A percentile compares a stretch with the other conserved stretches of the same genome.
phyloP scores from a whole-genome alignment of 2,329 filamentous ascomycete species.

The Myriangium duriaei region DNA sequence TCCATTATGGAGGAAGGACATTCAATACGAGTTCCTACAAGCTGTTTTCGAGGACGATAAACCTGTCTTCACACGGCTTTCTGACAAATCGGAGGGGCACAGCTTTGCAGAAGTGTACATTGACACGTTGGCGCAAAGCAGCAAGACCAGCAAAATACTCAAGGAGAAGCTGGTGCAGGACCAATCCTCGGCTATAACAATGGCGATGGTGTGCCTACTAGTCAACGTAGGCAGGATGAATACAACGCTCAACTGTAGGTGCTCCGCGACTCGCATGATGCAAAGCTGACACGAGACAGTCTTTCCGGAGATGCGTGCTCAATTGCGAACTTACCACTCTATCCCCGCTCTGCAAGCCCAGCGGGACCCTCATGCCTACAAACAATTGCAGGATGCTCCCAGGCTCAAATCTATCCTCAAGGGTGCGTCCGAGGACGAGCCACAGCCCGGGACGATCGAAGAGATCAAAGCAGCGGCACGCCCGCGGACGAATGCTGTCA shows the following conservation, averaged over 20 bases:
- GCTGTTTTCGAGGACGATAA: conserved; percentile 65
- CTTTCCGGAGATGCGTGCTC: conserved; percentile 98
- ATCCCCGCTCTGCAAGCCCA: conserved; percentile 93
- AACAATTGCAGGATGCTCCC: conserved; percentile 92
- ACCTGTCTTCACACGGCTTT: conserved; percentile 80
- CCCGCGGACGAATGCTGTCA: conserved; percentile 90
- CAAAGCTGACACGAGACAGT: conserved; percentile 42
- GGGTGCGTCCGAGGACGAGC: conserved; percentile 81
- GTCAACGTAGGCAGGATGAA: conserved; percentile 99
- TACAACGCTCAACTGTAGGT: conserved; percentile 87
- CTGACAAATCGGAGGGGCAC: conserved; percentile 61
- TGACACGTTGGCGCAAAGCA: conserved; percentile 95
- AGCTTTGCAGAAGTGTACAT: conserved; percentile 93
- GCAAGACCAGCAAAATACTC: conserved; percentile 96
- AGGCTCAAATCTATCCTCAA: conserved; percentile 94
- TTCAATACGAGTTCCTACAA: conserved; percentile 76
- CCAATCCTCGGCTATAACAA: conserved; percentile 81
- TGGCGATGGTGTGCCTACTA: conserved; percentile 97
- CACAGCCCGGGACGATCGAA: conserved; percentile 70
- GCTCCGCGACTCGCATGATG: neutral
- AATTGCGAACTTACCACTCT: conserved; percentile 92
- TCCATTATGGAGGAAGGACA: conserved; percentile 75
- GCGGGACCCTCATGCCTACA: conserved; percentile 91
- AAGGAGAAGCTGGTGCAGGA: conserved; percentile 93
- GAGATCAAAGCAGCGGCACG: conserved; percentile 58